phyloP scores from a whole-genome alignment of 495 filamentous ascomycete genomes.

The Penicillium lividum region DNA sequence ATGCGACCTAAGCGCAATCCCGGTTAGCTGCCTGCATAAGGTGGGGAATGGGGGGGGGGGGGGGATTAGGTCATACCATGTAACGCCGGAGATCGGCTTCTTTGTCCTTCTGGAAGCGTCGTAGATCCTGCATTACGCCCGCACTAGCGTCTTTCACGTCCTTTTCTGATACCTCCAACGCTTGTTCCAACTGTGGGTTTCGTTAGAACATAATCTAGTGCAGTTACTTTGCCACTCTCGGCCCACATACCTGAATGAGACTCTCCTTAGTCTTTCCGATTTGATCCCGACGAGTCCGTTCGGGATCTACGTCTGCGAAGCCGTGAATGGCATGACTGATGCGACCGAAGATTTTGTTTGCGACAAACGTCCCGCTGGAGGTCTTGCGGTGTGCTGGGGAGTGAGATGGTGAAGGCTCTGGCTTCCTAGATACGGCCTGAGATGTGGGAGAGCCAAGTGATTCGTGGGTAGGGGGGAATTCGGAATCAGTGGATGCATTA shows the following conservation, averaged over 20 bases:
- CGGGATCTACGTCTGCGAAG: conserved; percentile 93
- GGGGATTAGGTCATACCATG: conserved; percentile 81
- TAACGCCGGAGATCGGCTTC: conserved; percentile 91
- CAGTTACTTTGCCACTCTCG: background rate
- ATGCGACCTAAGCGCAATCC: conserved; percentile 68
- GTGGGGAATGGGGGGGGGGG: conserved; percentile 9
- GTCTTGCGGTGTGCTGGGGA: conserved; percentile 65
- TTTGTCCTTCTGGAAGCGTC: conserved; percentile 90
- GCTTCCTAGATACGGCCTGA: conserved; percentile 38
- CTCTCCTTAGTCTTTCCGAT: conserved; percentile 91
- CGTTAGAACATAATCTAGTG: conserved; percentile 10
- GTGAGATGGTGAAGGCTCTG: conserved; percentile 31
- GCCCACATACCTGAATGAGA: conserved; percentile 54
- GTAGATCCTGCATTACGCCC: conserved; percentile 83
- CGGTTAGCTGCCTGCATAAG: conserved; percentile 10
- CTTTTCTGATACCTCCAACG: conserved; percentile 77
- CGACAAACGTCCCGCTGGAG: conserved; percentile 75
- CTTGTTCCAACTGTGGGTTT: conserved; percentile 75
- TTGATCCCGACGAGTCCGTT: conserved; percentile 85
- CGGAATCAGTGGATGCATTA: conserved; percentile 82
- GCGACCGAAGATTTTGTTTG: conserved; percentile 91
- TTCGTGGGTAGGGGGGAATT: conserved; percentile 90
- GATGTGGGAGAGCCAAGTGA: conserved; percentile 55
- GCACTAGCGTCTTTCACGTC: conserved; percentile 89
- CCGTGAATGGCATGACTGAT: conserved; percentile 94